These are phyloP conservation scores for Globisporangium solare DNA, from an alignment of 352 stramenopile genomes.

Conservation along the genomic window DNA sequence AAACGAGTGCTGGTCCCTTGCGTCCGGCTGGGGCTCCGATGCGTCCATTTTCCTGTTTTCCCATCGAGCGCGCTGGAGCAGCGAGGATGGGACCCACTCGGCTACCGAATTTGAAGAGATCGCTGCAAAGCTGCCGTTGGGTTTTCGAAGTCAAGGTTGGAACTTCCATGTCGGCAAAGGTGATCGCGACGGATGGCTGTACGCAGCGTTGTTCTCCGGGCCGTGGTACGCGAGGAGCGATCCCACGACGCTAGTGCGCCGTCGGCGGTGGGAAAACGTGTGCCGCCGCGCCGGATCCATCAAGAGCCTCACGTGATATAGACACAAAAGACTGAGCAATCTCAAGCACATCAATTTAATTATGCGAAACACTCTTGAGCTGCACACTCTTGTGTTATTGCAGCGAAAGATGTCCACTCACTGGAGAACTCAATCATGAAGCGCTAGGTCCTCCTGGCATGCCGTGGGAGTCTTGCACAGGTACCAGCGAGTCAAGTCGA, in stretches of 20 bases:
- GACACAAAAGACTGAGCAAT: no score
- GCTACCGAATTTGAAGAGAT: slow-evolving; percentile 20
- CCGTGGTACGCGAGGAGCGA: slow-evolving; percentile 29
- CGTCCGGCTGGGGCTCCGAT: slow-evolving; percentile 21
- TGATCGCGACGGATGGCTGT: slow-evolving; percentile 36
- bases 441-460: no score
- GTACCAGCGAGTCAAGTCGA: no score
- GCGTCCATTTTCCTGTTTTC: slow-evolving; percentile 6
- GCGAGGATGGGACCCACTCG: slow-evolving; percentile 21
- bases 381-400: no score
- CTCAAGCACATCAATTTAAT: no score
- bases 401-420: no score
- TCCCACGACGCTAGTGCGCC: slow-evolving; percentile 17
- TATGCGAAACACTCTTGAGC: no score
- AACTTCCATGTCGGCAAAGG: slow-evolving; percentile 24
- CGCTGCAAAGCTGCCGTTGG: slow-evolving; percentile 14
- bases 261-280: slow-evolving; percentile 23
- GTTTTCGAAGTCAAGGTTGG: slow-evolving; percentile 22
- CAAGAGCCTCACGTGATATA: no score
- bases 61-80: slow-evolving; percentile 20
- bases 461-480: no score
- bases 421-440: no score
- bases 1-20: slow-evolving; percentile 28
- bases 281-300: slow-evolving; percentile 3
- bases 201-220: slow-evolving; percentile 26